Base-by-base conservation (phyloP, 1,284 basidiomycete species). In the Leccinum huronense region DNA sequence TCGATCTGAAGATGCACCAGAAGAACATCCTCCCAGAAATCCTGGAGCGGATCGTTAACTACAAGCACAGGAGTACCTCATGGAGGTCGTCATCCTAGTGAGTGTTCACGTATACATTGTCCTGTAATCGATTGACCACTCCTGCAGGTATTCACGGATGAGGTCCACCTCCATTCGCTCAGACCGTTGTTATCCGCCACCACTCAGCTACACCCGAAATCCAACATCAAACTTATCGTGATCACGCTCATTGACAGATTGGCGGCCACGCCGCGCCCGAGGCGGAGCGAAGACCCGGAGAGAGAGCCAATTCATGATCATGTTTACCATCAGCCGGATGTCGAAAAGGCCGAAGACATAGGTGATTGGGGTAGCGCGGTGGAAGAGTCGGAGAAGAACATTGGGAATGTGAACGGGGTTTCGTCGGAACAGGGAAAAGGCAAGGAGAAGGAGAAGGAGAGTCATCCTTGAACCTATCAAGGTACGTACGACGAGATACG, bases 21-120 rank as follows among this genome's bases (percentile, higher is more conserved):
- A 81, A 77, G 56, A 86, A 77, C 45, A 98, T 98, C 65, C 84
- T 98, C 10, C 95, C 96, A 0, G 91, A 90, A 64, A 88, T 98
- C 62, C 78, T 98, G 58, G 94, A 98, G 78, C 95, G 97, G 78
- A 91, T 97, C 57, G 95, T 98, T 67, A 95, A 90, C 73, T 98
- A 95, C 80, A 96, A 96, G 96, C 95, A 0, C 96, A 98, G 76
- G 95, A 98, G 73, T 98, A 98, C 77, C 79, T 98, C 53, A 98
- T 97, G 95, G 95, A 98, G 77, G 95, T 97, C 7, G 94, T 98
- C 67, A 98, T 98, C 69, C 95, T 97, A 82, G 93, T 91, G 64
- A 38, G 81, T 69, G 66, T 45, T 57, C 60, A 31, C n/a, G 9
- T 14, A 34, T 34, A 34, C 34, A 34, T 34, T 34, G 34, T 34